phyloP scores from a whole-genome alignment of 2,329 filamentous ascomycete genomes.

The Trichoderma cornu-damae region DNA sequence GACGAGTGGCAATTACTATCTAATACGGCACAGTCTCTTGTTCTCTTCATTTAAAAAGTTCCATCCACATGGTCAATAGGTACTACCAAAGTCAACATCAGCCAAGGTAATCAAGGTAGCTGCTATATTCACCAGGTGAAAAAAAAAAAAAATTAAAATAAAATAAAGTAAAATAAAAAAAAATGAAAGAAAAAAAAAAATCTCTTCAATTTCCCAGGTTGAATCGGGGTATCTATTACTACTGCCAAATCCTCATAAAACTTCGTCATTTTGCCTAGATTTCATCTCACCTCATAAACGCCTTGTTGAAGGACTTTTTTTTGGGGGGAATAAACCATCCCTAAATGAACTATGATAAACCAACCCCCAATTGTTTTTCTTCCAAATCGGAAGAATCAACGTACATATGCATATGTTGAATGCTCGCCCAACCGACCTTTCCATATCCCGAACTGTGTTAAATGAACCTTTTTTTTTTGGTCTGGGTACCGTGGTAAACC shows the following conservation, averaged over 20 bases:
- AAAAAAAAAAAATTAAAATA: no score
- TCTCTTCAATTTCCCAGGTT: conserved; percentile 18
- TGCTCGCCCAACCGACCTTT: conserved; percentile 32
- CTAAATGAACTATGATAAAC: conserved; percentile 30
- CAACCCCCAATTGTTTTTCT: conserved; percentile 23
- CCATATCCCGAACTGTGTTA: conserved; percentile 17
- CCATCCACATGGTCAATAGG: no score
- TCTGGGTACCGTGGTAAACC: conserved; percentile 31
- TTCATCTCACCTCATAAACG: conserved; percentile 18
- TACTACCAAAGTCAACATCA: no score
- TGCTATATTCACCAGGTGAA: no score
- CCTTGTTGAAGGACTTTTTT: conserved; percentile 20
- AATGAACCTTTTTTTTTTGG: conserved; percentile 34
- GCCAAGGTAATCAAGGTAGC: no score
- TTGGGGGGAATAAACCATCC: conserved; percentile 16
- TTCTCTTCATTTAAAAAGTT: no score
- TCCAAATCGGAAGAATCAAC: conserved; percentile 34
- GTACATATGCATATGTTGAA: conserved; percentile 38
- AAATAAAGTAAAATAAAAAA: neutral
- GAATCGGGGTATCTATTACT: conserved; percentile 20
- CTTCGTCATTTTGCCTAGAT: conserved; percentile 10
- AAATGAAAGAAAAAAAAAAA: no score
- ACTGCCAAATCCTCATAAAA: conserved; percentile 10
- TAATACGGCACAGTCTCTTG: no score
- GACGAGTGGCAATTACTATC: no score